Evolutionary conservation across 768 basidiomycete species (phyloP), one percentile per base, ranked within the genome.

Genomic region (Russula lepida): DNA sequence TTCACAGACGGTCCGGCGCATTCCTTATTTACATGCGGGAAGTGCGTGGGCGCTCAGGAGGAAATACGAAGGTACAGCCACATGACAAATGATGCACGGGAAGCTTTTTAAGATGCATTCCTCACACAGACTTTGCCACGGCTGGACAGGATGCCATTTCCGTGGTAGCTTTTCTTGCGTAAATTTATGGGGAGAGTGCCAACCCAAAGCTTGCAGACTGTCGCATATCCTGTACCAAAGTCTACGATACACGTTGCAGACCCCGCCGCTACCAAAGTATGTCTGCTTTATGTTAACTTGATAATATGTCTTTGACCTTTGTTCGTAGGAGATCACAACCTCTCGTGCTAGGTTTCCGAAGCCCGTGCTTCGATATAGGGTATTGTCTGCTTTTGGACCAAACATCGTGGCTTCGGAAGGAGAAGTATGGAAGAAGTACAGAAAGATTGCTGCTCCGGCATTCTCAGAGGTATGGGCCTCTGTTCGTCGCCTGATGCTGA

Each of bases 381-480:
- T 74, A 19, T 70, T 87, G 19, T 57, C 71, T 0, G 74, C 82
- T 59, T 87, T 79, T 66, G 85, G 86, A 6, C 67, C 68, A 8
- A 89, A 87, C 63, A 82, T 87, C 49, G 78, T 88, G 21, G 78
- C 77, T 2, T 81, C 82, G 0, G 85, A 87, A 65, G 82, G 80
- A 25, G 79, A 82, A 2, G 76, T 81, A 61, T 88, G 85, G 85
- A 84, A 84, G 69, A 78, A 79, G 32, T 84, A 84, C 63, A 72
- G 84, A 47, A 84, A 81, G 68, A 78, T 87, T 43, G 73, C 79
- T 15, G 83, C 82, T 1, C 84, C 84, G 19, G 80, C 83, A 0
- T 87, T 86, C 68, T 81, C 82, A 6, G 84, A 85, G 69, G 83
- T 83, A 55, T 51, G 71, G 13, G 6, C 7, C 2, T 37, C 13